Percentiles rank a stretch among this genome's conserved stretches.
phyloP scores from a whole-genome alignment of 148 eudicot genomes.

The Rhododendron kiyosumense region DNA sequence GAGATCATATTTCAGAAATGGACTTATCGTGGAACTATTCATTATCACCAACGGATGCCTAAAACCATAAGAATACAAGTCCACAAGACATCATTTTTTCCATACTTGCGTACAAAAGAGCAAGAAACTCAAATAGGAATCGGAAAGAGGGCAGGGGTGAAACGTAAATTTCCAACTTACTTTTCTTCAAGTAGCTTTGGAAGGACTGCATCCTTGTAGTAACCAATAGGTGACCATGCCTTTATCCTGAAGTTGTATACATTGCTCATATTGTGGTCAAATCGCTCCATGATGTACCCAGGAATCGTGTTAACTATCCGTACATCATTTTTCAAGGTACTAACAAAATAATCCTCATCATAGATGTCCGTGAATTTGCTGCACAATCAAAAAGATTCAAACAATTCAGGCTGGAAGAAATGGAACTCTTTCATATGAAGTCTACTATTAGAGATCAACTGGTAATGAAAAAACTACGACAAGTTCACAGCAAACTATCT shows the following conservation, averaged over 20 bases:
- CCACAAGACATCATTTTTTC: background rate
- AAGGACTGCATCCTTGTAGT: slow-evolving; percentile 75
- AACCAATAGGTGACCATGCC: slow-evolving; percentile 82
- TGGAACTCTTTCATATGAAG: background rate
- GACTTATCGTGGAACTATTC: background rate
- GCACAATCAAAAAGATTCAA: slow-evolving; percentile 26
- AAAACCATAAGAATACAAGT: background rate
- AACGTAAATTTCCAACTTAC: slow-evolving; percentile 39
- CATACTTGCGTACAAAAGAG: background rate
- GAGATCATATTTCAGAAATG: background rate
- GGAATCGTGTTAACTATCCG: slow-evolving; percentile 72
- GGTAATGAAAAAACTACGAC: background rate
- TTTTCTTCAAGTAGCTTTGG: slow-evolving; percentile 94
- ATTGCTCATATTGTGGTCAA: slow-evolving; percentile 80
- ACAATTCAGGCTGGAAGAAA: slow-evolving; percentile 1
- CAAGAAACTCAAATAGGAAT: background rate
- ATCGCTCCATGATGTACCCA: slow-evolving; percentile 83
- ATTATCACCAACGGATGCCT: background rate
- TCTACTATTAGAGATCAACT: background rate
- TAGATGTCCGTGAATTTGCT: slow-evolving; percentile 92
- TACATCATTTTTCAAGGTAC: slow-evolving; percentile 70
- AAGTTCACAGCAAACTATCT: background rate
- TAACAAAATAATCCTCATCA: slow-evolving; percentile 70
- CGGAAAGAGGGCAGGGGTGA: background rate
- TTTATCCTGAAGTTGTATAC: slow-evolving; percentile 91